Conservation (phyloP, 2,329 filamentous ascomycete genomes). For the Pyricularia grisea region DNA sequence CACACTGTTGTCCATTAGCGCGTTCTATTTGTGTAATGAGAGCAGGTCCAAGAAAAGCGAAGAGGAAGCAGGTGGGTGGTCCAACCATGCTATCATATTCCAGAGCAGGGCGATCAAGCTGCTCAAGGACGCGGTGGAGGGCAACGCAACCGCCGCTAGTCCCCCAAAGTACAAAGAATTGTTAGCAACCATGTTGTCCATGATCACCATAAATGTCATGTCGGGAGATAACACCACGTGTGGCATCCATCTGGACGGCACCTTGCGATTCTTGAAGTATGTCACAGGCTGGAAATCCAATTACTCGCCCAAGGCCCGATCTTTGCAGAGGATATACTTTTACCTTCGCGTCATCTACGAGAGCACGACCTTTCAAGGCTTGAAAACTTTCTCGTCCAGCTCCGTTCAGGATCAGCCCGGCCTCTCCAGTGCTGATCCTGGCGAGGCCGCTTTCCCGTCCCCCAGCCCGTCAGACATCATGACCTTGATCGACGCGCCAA, state of each 20-base stretch:
- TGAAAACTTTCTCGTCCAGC: background rate
- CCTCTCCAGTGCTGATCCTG: background rate
- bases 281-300: background rate
- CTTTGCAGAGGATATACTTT: background rate
- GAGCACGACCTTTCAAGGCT: background rate
- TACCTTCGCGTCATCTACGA: background rate
- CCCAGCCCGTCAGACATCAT: background rate
- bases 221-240: background rate
- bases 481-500: background rate
- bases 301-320: background rate
- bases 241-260: background rate
- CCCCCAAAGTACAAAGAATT: background rate
- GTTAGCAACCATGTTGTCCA: background rate
- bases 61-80: background rate
- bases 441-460: background rate
- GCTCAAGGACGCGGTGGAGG: background rate
- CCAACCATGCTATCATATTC: background rate
- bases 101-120: background rate
- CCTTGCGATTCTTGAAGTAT: background rate
- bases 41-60: background rate
- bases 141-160: background rate
- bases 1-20: background rate
- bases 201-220: background rate
- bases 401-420: background rate
- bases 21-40: background rate